Evolutionary conservation across 495 filamentous ascomycete genomes (phyloP).

Genomic region (Penicillium arizonense): DNA sequence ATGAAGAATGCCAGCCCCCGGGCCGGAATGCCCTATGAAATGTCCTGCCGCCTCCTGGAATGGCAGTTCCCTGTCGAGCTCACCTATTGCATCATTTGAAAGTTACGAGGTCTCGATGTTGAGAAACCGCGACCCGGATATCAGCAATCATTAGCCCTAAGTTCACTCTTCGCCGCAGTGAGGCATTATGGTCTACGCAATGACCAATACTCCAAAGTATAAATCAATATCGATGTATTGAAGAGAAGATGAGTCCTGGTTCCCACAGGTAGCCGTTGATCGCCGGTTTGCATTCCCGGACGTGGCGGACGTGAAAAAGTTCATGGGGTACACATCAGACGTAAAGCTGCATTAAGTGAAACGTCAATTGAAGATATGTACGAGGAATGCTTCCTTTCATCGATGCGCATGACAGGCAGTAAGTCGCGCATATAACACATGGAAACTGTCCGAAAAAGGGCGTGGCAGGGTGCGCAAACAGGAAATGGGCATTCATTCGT

Average conservation of each 20-base stretch:
- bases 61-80: conserved; percentile 13
- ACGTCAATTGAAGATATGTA: conserved; percentile 11
- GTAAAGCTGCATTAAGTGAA: conserved; percentile 5
- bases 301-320: conserved; percentile 11
- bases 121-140: conserved; percentile 8
- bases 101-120: neutral
- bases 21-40: conserved; percentile 24
- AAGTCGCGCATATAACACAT: conserved; percentile 2
- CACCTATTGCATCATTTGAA: conserved; percentile 8
- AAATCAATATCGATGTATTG: neutral
- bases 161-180: too few relatives aligned
- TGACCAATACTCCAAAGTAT: too few relatives aligned
- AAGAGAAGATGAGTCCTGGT: neutral
- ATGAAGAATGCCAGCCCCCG: conserved; percentile 34
- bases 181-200: too few relatives aligned
- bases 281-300: conserved; percentile 12
- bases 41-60: conserved; percentile 25
- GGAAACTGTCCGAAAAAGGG: neutral
- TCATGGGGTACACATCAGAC: conserved; percentile 1
- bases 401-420: neutral
- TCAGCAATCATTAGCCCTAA: neutral
- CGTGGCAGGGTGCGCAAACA: neutral
- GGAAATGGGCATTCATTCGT: conserved; percentile 11
- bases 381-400: conserved; percentile 2
- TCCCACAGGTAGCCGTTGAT: neutral